Percentiles rank a stretch among this genome's conserved stretches.
Evolutionary conservation across 2,329 filamentous ascomycete genomes (phyloP).

Genomic region (Colletotrichum orbiculare): DNA sequence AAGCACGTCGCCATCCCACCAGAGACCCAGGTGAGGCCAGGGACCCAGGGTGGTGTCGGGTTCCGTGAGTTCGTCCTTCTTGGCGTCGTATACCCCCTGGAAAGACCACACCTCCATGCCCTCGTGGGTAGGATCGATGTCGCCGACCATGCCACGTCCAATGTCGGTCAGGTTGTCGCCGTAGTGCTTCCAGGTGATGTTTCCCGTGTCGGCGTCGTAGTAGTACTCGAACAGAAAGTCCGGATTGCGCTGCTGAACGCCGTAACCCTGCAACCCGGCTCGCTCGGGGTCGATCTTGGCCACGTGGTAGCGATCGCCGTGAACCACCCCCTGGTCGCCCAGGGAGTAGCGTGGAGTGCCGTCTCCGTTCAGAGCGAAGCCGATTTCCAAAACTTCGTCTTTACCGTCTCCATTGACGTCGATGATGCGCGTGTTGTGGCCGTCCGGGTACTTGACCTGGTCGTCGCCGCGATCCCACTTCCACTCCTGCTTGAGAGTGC

Average conservation of each 20-base stretch:
- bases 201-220: slow-evolving; percentile 38
- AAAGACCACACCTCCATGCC: slow-evolving; percentile 41
- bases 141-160: slow-evolving; percentile 38
- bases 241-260: slow-evolving; percentile 39
- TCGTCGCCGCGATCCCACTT: slow-evolving; percentile 37
- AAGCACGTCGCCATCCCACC: slow-evolving; percentile 36
- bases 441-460: slow-evolving; percentile 32
- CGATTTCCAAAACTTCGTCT: slow-evolving; percentile 39
- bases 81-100: slow-evolving; percentile 38
- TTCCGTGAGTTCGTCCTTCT: slow-evolving; percentile 22
- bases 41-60: slow-evolving; percentile 8
- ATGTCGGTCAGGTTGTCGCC: slow-evolving; percentile 23
- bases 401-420: slow-evolving; percentile 39
- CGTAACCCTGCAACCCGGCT: slow-evolving; percentile 38
- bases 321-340: slow-evolving; percentile 35
- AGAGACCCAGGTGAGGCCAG: slow-evolving; percentile 33
- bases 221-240: slow-evolving; percentile 39
- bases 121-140: slow-evolving; percentile 38
- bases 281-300: slow-evolving; percentile 40
- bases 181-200: slow-evolving; percentile 39
- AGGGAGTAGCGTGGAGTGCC: slow-evolving; percentile 38
- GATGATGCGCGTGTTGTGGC: slow-evolving; percentile 40
- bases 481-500: slow-evolving; percentile 36
- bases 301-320: slow-evolving; percentile 40
- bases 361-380: slow-evolving; percentile 40